A percentile compares a stretch with the other conserved stretches of the same genome.
Conservation (phyloP, 495 filamentous ascomycete genomes). For the Lophiostoma macrostomum region DNA sequence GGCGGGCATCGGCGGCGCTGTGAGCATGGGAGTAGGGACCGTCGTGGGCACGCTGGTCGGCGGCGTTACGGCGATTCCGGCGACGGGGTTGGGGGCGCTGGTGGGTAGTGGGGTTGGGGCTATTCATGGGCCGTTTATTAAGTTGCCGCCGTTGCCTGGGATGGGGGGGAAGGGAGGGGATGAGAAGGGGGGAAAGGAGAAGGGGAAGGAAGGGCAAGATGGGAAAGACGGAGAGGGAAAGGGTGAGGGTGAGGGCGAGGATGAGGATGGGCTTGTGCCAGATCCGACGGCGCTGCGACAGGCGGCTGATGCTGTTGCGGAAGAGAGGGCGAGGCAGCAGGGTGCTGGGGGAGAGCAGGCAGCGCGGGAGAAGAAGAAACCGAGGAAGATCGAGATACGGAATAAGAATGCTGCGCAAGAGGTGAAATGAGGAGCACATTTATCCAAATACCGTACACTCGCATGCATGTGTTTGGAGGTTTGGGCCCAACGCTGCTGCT, state of each 20-base stretch:
- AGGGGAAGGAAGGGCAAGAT: background rate
- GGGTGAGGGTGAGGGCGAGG: background rate
- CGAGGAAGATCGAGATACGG: conserved; percentile 16
- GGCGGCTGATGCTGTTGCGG: conserved; percentile 8
- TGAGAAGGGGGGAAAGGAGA: background rate
- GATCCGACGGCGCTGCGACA: conserved; percentile 8
- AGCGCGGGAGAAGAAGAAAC: conserved; percentile 16
- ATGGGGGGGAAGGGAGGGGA: conserved; percentile 2
- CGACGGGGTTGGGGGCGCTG: conserved; percentile 17
- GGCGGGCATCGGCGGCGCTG: conserved; percentile 18
- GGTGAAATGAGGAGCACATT: no score
- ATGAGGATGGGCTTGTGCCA: conserved; percentile 10
- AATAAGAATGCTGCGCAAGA: no score
- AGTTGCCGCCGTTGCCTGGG: conserved; percentile 9
- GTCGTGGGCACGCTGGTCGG: conserved; percentile 25
- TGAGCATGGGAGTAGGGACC: conserved; percentile 16
- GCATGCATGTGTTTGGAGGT: no score
- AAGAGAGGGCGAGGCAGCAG: conserved; percentile 10
- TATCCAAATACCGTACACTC: no score
- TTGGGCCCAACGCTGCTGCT: no score
- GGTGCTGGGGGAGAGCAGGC: background rate
- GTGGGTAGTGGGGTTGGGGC: conserved; percentile 19
- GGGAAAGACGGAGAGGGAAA: background rate
- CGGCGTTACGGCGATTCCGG: conserved; percentile 16
- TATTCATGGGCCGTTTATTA: conserved; percentile 25